Evolutionary conservation across 805 yeast genomes (phyloP), one percentile per base, ranked within the genome.

Genomic region (Maudiozyma saulgeensis): DNA sequence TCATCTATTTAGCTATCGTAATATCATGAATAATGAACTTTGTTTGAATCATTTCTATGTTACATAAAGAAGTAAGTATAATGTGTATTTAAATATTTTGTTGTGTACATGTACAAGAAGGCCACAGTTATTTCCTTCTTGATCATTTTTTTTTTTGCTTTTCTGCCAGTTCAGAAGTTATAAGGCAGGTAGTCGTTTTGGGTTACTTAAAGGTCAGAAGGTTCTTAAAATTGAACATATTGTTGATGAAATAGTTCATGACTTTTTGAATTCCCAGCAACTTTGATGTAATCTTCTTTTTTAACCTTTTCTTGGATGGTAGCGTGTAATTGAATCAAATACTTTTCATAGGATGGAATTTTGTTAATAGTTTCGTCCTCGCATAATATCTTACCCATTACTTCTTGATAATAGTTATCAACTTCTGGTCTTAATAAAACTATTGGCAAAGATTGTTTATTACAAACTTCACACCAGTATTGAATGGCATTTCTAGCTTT

Each of bases 291-390:
- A 40, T 66, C 67, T 16, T 77, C 80, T 43, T 71, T 73, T 16
- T 77, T 80, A 19, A 79, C 53, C 52, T 74, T 79, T 15, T 71
- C 77, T 45, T 71, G 74, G 31, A 85, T 78, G 8, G 75, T 73
- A 49, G 78, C 80, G 64, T 91, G 96, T 48, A 90, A 68, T 38
- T 75, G 75, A 7, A 79, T 69, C 53, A 91, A 69, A 56, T 78
- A 88, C 50, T 86, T 96, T 6, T 77, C 64, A 61, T 82, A 84
- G 19, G 82, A 76, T 56, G 73, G 68, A 58, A 79, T 61, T 63
- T 76, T 70, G 41, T 81, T 79, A 37, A 69, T 69, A 23, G 73
- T 68, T 43, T 79, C 73, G 62, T 93, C 98, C 59, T 93, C 98
- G 28, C 82, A 80, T 60, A 93, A 68, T 46, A 78, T 59, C 41